Evolutionary conservation across 805 yeast species (phyloP).

Genomic region (Wickerhamomyces chambardii): DNA sequence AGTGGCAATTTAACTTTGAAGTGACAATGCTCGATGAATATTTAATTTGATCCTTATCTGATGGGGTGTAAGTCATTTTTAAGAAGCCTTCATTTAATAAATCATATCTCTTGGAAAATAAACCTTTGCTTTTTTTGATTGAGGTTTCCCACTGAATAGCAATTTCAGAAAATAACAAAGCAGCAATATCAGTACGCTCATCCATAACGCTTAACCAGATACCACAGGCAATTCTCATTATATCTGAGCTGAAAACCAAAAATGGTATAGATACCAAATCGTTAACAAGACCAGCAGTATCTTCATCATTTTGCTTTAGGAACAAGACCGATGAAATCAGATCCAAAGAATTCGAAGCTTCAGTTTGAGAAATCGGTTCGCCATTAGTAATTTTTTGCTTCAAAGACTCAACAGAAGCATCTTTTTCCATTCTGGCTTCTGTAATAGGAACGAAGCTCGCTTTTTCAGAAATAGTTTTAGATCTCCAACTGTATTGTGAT

Average conservation of each 20-base stretch:
- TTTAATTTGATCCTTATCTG: constrained; percentile 52
- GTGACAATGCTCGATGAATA: constrained; percentile 41
- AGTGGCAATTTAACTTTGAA: constrained; percentile 55
- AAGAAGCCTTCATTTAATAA: constrained; percentile 48
- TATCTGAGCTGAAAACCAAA: constrained; percentile 44
- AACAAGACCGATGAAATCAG: constrained; percentile 32
- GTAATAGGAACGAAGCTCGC: constrained; percentile 14
- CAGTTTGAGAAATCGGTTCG: constrained; percentile 17
- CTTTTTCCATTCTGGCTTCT: constrained; percentile 9
- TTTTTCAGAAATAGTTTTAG: constrained; percentile 24
- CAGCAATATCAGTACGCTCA: constrained; percentile 50
- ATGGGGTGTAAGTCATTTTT: constrained; percentile 86
- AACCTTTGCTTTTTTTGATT: constrained; percentile 48
- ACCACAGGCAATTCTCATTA: constrained; percentile 58
- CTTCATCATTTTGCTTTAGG: constrained; percentile 19
- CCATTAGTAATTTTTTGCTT: constrained; percentile 8
- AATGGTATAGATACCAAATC: constrained; percentile 67
- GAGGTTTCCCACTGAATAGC: constrained; percentile 61
- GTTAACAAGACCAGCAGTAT: constrained; percentile 29
- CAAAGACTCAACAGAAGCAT: constrained; percentile 14
- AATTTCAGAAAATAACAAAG: constrained; percentile 59
- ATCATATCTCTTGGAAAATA: constrained; percentile 53
- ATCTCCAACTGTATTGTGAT: constrained; percentile 71
- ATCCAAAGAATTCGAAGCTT: constrained; percentile 34
- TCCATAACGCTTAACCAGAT: constrained; percentile 76